Evolutionary conservation across 805 yeast species (phyloP).

Genomic region (Candida takata): DNA sequence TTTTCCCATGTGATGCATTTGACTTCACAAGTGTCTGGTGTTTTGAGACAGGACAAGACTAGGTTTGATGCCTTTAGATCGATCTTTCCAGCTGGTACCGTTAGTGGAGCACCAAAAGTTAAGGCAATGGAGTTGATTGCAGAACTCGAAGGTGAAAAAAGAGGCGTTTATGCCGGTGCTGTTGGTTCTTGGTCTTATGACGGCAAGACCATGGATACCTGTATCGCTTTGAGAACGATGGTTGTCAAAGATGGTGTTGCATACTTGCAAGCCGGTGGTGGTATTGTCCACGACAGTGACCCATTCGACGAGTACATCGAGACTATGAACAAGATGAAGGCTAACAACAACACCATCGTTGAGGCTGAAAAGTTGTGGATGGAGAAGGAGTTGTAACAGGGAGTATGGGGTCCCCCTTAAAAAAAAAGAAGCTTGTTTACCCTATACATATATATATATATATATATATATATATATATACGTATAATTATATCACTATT

Average conservation of each 20-base stretch:
- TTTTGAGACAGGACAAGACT: conserved; percentile 71
- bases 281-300: conserved; percentile 92
- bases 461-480: neutral
- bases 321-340: conserved; percentile 95
- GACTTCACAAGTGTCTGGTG: conserved; percentile 92
- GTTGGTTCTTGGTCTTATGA: conserved; percentile 98
- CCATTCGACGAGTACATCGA: conserved; percentile 93
- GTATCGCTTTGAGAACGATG: conserved; percentile 97
- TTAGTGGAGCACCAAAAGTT: conserved; percentile 97
- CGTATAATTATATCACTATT: too few relatives aligned
- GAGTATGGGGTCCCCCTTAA: too few relatives aligned
- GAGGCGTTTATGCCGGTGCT: conserved; percentile 98
- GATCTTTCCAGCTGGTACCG: conserved; percentile 98
- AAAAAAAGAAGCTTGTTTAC: too few relatives aligned
- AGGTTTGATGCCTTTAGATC: conserved; percentile 97
- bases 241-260: conserved; percentile 86
- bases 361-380: conserved; percentile 81
- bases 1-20: conserved; percentile 97
- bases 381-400: too few relatives aligned
- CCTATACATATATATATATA: neutral
- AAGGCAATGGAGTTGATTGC: conserved; percentile 93
- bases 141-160: conserved; percentile 81
- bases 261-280: conserved; percentile 97
- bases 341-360: conserved; percentile 84
- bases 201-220: conserved; percentile 92